Evolutionary conservation across 768 basidiomycete genomes (phyloP).

Genomic region (Tricholoma saponaceum): DNA sequence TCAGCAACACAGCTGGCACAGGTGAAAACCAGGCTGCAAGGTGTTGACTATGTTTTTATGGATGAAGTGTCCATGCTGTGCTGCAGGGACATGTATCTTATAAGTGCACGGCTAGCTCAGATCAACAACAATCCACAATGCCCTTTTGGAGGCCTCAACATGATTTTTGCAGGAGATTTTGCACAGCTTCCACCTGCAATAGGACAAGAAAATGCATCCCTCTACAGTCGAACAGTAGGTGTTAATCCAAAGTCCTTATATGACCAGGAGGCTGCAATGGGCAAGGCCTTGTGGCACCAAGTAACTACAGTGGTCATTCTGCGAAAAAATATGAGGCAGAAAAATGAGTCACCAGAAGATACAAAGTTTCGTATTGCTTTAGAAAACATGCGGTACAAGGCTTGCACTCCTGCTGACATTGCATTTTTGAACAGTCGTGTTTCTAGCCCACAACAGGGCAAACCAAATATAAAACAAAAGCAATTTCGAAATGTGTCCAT

Average conservation of each 20-base stretch:
- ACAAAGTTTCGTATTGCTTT: too few relatives aligned
- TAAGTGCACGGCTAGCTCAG: too few relatives aligned
- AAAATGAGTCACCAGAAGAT: too few relatives aligned
- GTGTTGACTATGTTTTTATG: conserved; percentile 21
- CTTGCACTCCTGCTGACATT: too few relatives aligned
- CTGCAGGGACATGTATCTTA: too few relatives aligned
- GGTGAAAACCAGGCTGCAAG: background rate
- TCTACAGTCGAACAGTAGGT: background rate
- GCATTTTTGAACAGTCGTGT: background rate
- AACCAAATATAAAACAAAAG: background rate
- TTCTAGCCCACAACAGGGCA: background rate
- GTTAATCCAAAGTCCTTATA: background rate
- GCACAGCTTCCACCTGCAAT: background rate
- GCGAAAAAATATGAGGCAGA: too few relatives aligned
- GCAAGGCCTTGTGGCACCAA: background rate
- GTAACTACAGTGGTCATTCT: too few relatives aligned
- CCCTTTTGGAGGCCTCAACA: conserved; percentile 31
- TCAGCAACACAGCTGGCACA: too few relatives aligned
- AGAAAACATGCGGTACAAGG: too few relatives aligned
- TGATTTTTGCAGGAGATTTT: background rate
- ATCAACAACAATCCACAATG: too few relatives aligned
- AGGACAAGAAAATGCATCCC: background rate
- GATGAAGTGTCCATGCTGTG: conserved; percentile 26
- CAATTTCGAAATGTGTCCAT: too few relatives aligned
- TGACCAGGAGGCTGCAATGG: conserved; percentile 8